Percentiles rank a stretch among this genome's conserved stretches.
Conservation (phyloP, 2,329 filamentous ascomycete species). For the Penicillium rolfsii region DNA sequence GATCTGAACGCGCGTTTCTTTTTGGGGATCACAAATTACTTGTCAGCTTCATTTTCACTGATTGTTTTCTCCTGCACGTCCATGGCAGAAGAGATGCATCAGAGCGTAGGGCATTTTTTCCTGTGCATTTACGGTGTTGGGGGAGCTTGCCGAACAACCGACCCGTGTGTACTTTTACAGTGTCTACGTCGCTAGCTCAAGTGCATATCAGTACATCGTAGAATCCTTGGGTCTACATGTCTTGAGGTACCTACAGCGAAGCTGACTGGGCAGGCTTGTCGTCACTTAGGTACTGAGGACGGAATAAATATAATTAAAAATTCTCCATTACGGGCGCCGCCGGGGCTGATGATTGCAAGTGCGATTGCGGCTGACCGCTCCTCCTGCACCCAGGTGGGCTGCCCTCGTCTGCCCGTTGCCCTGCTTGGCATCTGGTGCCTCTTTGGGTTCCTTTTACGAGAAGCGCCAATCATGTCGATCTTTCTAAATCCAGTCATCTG, state of each 20-base stretch:
- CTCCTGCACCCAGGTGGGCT: constrained; percentile 7
- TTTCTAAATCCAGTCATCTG: not conserved
- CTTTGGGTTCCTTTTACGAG: not conserved
- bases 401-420: not conserved
- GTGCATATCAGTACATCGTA: not conserved
- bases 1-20: constrained; percentile 15
- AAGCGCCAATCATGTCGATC: not conserved
- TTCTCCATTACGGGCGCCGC: not conserved
- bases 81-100: not conserved
- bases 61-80: not conserved
- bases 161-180: not conserved
- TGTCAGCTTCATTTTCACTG: not conserved
- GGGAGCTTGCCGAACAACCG: not conserved
- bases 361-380: constrained; percentile 23
- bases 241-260: not conserved
- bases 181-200: not conserved
- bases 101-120: not conserved
- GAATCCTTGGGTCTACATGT: constrained; percentile 1
- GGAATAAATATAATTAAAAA: not conserved
- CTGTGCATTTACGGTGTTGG: not conserved
- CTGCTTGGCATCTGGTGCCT: constrained; percentile 2
- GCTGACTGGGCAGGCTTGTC: not conserved
- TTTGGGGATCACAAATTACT: not conserved
- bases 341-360: constrained; percentile 12
- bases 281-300: too few relatives aligned